Evolutionary conservation across 1,284 basidiomycete genomes (phyloP).

Genomic region (Grifola frondosa): DNA sequence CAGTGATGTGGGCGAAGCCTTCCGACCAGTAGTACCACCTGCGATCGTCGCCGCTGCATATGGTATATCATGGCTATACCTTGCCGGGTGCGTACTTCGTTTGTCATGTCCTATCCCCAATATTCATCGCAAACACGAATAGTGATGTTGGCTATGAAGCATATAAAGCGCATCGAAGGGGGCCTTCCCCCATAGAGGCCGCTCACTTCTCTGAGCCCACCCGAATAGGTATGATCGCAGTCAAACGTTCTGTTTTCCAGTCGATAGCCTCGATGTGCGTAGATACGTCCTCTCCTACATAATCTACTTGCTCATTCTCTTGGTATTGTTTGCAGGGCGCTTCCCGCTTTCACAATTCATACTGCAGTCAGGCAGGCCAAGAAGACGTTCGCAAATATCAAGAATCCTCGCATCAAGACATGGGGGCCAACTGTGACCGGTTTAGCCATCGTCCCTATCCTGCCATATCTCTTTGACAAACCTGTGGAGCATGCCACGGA

Average conservation of each 20-base stretch:
- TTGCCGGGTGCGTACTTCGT: constrained; percentile 53
- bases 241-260: constrained; percentile 83
- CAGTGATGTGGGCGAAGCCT: constrained; percentile 90
- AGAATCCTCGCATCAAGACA: constrained; percentile 61
- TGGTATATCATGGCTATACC: constrained; percentile 84
- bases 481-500: constrained; percentile 76
- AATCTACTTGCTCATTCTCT: not conserved
- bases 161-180: constrained; percentile 78
- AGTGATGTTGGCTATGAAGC: constrained; percentile 92
- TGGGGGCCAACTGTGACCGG: constrained; percentile 86
- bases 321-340: constrained; percentile 49
- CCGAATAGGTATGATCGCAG: constrained; percentile 68
- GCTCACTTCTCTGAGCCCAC: constrained; percentile 77
- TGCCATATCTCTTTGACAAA: constrained; percentile 85
- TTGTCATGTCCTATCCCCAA: constrained; percentile 10
- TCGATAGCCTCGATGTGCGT: constrained; percentile 84
- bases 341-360: constrained; percentile 83
- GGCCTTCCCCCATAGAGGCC: constrained; percentile 73
- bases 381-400: constrained; percentile 67
- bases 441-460: constrained; percentile 73
- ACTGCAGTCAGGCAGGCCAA: constrained; percentile 80
- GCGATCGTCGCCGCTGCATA: constrained; percentile 81
- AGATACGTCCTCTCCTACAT: constrained; percentile 4
- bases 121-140: constrained; percentile 43
- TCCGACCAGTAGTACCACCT: constrained; percentile 84